Evolutionary conservation across 106 monocot species (phyloP).

Genomic region (Allium sativum): DNA sequence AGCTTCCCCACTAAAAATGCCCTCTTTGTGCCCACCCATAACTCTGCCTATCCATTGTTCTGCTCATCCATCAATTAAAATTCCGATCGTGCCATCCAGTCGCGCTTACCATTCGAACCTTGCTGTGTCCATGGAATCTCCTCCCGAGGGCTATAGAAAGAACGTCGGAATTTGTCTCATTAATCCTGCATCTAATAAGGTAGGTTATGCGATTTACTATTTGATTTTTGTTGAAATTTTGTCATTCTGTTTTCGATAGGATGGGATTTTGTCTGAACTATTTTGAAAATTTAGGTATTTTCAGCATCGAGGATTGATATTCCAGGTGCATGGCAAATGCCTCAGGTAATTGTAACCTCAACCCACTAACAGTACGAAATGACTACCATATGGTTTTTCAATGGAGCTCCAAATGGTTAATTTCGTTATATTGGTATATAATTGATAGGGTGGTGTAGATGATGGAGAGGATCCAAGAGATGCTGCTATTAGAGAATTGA

Average conservation of each 20-base stretch:
- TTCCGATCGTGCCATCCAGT: constrained; percentile 7
- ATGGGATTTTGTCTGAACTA: not conserved
- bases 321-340: constrained; percentile 83
- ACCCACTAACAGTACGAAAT: too few species aligned
- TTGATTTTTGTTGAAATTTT: not conserved
- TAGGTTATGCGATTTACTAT: not conserved
- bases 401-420: too few species aligned
- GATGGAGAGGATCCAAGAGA: constrained; percentile 60
- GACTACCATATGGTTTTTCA: too few species aligned
- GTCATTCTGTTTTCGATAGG: not conserved
- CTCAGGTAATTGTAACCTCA: constrained; percentile 44
- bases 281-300: constrained; percentile 40
- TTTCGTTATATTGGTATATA: not conserved
- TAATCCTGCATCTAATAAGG: constrained; percentile 49
- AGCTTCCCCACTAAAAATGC: not conserved
- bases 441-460: constrained; percentile 61
- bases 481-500: constrained; percentile 69
- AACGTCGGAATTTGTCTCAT: constrained; percentile 88
- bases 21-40: constrained; percentile 1
- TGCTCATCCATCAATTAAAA: constrained; percentile 4
- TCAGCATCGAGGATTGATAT: constrained; percentile 69
- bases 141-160: constrained; percentile 54
- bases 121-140: constrained; percentile 48
- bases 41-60: constrained; percentile 2
- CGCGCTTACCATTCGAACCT: not conserved